Evolutionary conservation across 2,329 filamentous ascomycete species (phyloP), one percentile per base, ranked within the genome.

Genomic region (Fusarium sp.): DNA sequence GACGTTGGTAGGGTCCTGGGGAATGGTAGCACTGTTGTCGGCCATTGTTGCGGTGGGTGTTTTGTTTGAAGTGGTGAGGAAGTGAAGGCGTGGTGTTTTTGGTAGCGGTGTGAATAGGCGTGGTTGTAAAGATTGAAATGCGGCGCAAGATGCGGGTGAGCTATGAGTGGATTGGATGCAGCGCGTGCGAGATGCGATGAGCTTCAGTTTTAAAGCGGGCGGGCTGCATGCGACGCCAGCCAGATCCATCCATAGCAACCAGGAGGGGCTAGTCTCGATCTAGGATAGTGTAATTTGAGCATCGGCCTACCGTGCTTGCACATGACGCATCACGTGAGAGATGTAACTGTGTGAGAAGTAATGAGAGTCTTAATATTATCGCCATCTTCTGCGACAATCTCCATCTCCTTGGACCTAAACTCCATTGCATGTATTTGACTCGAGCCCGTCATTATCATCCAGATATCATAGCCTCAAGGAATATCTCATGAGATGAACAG

Each of bases 1-100:
- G 63, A 77, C 76, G 34, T 69, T 54, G 73, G 84, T 76, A 76
- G 81, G 75, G 74, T 84, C 80, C 74, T 83, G 76, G 57, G 85
- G 81, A 77, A 83, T 78, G 67, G 83, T 84, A 71, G 82, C 76
- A 69, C 81, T 80, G 81, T 85, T 86, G 71, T 84, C 81, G 75
- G 85, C 80, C 85, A 88, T 86, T 73, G 56, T 74, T 64, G 57
- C 58, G 61, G 56, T 64, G 26, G 24, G 26, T 26, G 26, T 17
- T 19, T 46, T 63, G 24, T 45, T 52, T 26, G 31, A 10, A 24
- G 38, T 50, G 39, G 24, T 21, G 52, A 49, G 31, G 34, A 40
- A 36, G 33, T 61, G 52, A 57, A 52, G 47, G 55, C n/a, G 49
- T 31, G 58, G 39, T 46, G 36, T 39, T 53, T 43, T 53, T 54